A percentile compares a stretch with the other conserved stretches of the same genome.
Conservation (phyloP, 2,329 filamentous ascomycete species). For the Hymenoscyphus scutula region DNA sequence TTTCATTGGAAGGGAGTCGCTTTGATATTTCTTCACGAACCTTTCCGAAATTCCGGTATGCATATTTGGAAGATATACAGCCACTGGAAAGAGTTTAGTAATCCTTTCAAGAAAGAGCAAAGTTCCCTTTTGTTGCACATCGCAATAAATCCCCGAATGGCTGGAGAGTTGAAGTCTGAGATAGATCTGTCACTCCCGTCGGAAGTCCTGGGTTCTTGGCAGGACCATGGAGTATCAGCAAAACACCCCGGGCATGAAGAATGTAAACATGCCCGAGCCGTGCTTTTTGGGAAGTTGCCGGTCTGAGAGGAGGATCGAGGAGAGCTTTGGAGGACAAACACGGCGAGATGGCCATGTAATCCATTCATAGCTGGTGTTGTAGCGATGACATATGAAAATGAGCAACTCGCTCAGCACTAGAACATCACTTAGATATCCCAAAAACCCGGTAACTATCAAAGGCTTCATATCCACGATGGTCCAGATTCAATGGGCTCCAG, state of each 20-base stretch:
- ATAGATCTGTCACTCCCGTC: not conserved
- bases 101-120: not conserved
- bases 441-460: not conserved
- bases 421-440: not conserved
- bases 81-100: not conserved
- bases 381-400: not conserved
- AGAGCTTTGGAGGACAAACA: too few species aligned
- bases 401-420: not conserved
- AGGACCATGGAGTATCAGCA: not conserved
- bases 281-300: too few species aligned
- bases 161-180: not conserved
- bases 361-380: too few species aligned
- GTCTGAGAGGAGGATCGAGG: too few species aligned
- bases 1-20: not conserved
- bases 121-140: conserved; percentile 12
- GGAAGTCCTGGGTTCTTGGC: not conserved
- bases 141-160: conserved; percentile 16
- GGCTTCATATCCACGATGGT: not conserved
- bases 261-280: not conserved
- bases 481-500: too few species aligned
- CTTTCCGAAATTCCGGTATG: not conserved
- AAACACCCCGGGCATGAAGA: not conserved
- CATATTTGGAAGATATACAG: not conserved
- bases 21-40: not conserved
- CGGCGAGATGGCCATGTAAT: too few species aligned